A percentile compares a stretch with the other conserved stretches of the same genome.
These are phyloP conservation scores for Neurospora tetrasperma DNA, from an alignment of 495 filamentous ascomycete genomes.

Conservation along the genomic window DNA sequence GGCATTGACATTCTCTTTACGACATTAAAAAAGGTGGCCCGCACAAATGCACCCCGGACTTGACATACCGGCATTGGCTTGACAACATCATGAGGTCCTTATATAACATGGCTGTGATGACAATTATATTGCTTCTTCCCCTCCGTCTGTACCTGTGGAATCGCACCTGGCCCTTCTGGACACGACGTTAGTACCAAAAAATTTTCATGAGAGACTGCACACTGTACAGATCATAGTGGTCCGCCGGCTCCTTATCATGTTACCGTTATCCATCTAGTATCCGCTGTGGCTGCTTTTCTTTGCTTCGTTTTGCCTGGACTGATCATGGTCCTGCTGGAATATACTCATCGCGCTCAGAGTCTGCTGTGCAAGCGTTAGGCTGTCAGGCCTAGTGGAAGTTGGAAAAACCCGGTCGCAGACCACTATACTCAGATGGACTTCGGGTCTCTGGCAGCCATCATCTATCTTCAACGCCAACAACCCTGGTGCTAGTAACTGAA, in stretches of 20 bases:
- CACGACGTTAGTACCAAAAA: neutral
- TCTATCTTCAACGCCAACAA: conserved; percentile 23
- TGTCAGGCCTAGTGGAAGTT: conserved; percentile 14
- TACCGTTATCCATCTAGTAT: neutral
- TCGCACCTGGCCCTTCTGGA: neutral
- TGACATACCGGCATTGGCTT: conserved; percentile 21
- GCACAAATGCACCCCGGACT: conserved; percentile 12
- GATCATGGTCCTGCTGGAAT: neutral
- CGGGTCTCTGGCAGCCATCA: conserved; percentile 9
- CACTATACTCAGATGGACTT: conserved; percentile 6
- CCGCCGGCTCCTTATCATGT: neutral
- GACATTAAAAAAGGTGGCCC: conserved; percentile 7
- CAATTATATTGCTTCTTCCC: neutral
- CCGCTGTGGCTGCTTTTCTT: neutral
- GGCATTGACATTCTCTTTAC: conserved; percentile 23
- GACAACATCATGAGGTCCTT: conserved; percentile 7
- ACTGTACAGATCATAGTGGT: neutral
- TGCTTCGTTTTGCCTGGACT: neutral
- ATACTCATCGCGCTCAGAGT: neutral
- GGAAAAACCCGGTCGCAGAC: conserved; percentile 22
- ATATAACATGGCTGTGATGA: neutral
- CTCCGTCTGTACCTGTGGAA: neutral
- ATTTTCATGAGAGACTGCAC: neutral
- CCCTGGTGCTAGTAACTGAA: conserved; percentile 4
- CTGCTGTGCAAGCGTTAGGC: neutral